Evolutionary conservation across 805 yeast genomes (phyloP), one percentile per base, ranked within the genome.

Genomic region (Kuraishia hungarica): DNA sequence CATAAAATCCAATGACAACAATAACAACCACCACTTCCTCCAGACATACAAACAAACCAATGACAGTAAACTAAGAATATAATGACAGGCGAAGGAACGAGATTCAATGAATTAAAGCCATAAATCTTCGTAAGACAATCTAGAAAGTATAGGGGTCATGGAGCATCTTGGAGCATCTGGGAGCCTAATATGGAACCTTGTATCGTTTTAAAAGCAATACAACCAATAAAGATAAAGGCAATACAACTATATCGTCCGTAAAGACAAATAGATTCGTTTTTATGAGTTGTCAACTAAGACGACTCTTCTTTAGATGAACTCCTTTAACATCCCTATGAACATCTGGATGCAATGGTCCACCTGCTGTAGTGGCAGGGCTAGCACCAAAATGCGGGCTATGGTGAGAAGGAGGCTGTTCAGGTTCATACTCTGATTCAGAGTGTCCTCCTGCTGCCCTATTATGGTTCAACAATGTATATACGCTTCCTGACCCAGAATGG

Each of bases 401-500:
- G 43, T 35, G n/a, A 35, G 15, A 17, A 17, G 15, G 43, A 3
- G n/a, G n/a, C 43, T 10, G n/a, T 15, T 13, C n/a, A 7, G 15
- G 43, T 13, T 35, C 43, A 15, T 35, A 35, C n/a, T 10, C n/a
- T 3, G 43, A 10, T 17, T 35, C 43, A 7, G 43, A 15, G 17
- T 35, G 43, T 10, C 29, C 50, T 10, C 29, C 50, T 13, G 26
- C 29, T 15, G 22, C 29, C 47, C 50, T 6, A 10, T 43, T 52
- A 48, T 53, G 55, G 43, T 53, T 53, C 49, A 53, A 23, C 24
- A 53, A 47, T 7, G 53, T 28, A 47, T 53, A 53, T 10, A 53
- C 53, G 15, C 50, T 28, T 5, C 29, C 55, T 5, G 43, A 35
- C 15, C n/a, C n/a, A 35, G 43, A 35, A 17, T 35, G 43, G 5